Base-by-base conservation (phyloP, 2,329 filamentous ascomycete species). In the Hymenoscyphus scutula region DNA sequence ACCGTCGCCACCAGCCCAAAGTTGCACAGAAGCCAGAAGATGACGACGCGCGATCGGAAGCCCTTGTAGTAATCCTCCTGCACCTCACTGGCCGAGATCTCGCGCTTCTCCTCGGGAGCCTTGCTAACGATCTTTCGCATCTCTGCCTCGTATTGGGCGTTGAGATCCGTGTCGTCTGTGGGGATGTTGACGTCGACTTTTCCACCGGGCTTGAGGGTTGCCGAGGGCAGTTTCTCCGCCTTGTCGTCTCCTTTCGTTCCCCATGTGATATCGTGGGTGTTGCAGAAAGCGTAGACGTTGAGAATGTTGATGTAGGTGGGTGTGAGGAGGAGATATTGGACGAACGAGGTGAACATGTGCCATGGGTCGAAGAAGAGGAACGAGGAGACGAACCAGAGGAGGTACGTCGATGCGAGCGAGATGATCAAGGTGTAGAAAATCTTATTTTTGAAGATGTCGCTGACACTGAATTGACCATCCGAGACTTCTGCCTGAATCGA, bases 31-130 rank as follows among this genome's bases (percentile, higher is more conserved):
- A 99, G 97, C 95, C 95, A 99, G 68, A 90, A 87, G 58, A 98
- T 80, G 32, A 99, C 95, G 69, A 97, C 93, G 30, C 91, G 86
- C 23, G 91, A 96, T 66, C 95, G 87, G 75, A 99, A 97, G 68
- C 93, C 95, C 72, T 93, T 92, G 83, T 99, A 99, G 78, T 98
- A 99, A 76, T 99, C 95, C 80, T 97, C 92, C 76, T 99, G 94
- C 73, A 90, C 91, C 74, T 97, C 93, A 0, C 79, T 74, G 0
- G 83, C 74, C 0, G 81, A 82, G 0, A 84, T 83, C 0, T 80
- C 71, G 71, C 85, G 87, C 76, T 89, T 87, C 66, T 92, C 88
- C 66, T 89, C 86, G 30, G 89, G 87, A 54, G 86, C 86, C 76
- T 97, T 98, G 29, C 80, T 79, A 53, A 82, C 78, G 74, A 98